A percentile compares a stretch with the other conserved stretches of the same genome.
These are phyloP conservation scores for Tremellales sp. DNA, from an alignment of 1,284 basidiomycete genomes.

Conservation along the genomic window DNA sequence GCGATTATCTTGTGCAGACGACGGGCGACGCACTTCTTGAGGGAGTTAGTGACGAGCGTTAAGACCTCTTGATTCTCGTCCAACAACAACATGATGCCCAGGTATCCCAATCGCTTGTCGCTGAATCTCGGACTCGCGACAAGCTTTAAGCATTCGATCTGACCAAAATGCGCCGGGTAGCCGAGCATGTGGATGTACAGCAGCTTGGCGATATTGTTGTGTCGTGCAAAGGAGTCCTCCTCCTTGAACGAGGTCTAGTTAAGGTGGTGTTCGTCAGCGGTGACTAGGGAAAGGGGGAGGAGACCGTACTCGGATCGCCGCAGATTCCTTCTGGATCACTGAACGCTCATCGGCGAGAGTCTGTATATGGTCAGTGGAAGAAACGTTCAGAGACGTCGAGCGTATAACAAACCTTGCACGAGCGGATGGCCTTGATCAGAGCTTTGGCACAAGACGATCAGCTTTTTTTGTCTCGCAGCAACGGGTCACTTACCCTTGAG, in stretches of 20 bases:
- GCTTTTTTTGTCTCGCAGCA: not conserved
- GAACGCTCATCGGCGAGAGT: constrained; percentile 97
- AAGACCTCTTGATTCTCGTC: constrained; percentile 99
- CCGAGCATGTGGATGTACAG: constrained; percentile 99
- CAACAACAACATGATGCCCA: constrained; percentile 95
- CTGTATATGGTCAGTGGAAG: constrained; percentile 52
- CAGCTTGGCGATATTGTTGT: constrained; percentile 97
- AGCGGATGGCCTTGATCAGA: constrained; percentile 88
- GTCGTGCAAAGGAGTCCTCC: constrained; percentile 86
- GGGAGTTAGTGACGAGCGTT: constrained; percentile 93
- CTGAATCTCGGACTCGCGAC: constrained; percentile 96
- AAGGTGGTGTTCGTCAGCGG: not conserved
- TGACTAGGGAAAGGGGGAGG: not conserved
- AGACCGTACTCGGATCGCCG: constrained; percentile 70
- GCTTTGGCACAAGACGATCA: constrained; percentile 53
- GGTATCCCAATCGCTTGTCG: constrained; percentile 94
- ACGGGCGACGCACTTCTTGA: constrained; percentile 79
- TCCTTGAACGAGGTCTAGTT: constrained; percentile 84
- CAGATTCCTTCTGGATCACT: constrained; percentile 97
- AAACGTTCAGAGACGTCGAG: not conserved
- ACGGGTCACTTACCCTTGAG: constrained; percentile 65
- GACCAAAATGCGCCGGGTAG: constrained; percentile 97
- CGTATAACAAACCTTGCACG: constrained; percentile 68
- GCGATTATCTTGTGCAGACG: not conserved
- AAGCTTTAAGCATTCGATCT: constrained; percentile 99